Evolutionary conservation across 2,329 filamentous ascomycete species (phyloP), one percentile per base, ranked within the genome.

Genomic region (Pseudocercospora macadamiae): DNA sequence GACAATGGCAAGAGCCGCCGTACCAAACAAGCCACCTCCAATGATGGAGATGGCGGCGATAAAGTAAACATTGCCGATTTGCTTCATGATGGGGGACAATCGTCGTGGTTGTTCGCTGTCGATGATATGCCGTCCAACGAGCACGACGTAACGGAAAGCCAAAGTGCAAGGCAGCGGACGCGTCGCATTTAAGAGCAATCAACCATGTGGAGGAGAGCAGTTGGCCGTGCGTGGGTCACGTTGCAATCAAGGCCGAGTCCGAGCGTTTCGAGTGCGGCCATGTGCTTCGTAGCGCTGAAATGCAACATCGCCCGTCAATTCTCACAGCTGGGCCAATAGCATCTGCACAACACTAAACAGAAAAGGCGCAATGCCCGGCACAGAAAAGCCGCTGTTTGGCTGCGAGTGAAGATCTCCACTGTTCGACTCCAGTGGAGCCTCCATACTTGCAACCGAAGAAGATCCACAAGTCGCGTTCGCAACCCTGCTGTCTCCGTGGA

Each of bases 1-100:
- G n/a, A 3, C 25, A 34, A 14, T 49, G 12, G 47, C 26, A 21
- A 8, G 26, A 7, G 28, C 2, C 4, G 47, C 47, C 23, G 19
- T 21, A 49, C 54, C 54, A 28, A 63, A 63, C 25, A 91, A 78
- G 23, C 83, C 85, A 71, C 88, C 88, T 65, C 88, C 88, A 77
- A 80, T 79, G 62, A 84, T 80, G 71, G 83, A 78, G 70, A 85
- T 82, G 69, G 80, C 80, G 54, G 82, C 80, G 63, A 85, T 83
- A 57, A 80, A 72, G 68, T 86, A 86, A 66, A 85, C 80, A 63
- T 86, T 86, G 21, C 82, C 80, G 54, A 84, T 79, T 55, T 72
- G 62, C 60, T 68, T 70, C 68, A 71, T 68, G 60, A 32, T 65
- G 64, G 57, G 34, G 51, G 51, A 51, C 55, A 36, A 21, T 25